These are phyloP conservation scores for Hypericum perforatum DNA, from an alignment of 345 rosid species.

Conservation along the genomic window DNA sequence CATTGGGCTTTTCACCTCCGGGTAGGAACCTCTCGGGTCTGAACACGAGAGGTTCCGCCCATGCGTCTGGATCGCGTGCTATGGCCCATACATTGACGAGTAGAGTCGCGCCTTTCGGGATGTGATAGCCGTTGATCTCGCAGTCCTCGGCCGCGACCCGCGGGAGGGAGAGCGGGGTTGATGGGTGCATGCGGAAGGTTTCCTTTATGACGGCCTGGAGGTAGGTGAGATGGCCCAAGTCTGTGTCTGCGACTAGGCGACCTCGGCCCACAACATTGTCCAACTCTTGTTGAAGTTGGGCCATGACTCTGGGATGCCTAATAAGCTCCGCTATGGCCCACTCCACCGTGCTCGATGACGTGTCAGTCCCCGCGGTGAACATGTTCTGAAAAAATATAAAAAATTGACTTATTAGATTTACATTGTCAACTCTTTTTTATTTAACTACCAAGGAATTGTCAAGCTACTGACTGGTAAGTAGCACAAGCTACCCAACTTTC, in stretches of 20 bases:
- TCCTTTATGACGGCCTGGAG: conserved; percentile 74
- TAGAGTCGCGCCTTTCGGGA: conserved; percentile 59
- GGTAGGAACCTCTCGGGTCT: conserved; percentile 65
- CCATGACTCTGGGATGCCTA: conserved; percentile 52
- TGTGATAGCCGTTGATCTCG: conserved; percentile 63
- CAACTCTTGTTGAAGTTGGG: conserved; percentile 41
- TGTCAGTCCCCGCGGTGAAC: conserved; percentile 93
- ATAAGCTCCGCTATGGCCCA: conserved; percentile 88
- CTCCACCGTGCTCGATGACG: conserved; percentile 79
- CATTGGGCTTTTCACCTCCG: conserved; percentile 49
- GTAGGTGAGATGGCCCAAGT: conserved; percentile 44
- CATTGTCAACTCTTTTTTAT: too few species aligned
- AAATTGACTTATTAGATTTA: background rate
- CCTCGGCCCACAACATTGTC: conserved; percentile 51
- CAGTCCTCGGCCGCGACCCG: conserved; percentile 53
- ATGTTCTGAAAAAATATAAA: conserved; percentile 48
- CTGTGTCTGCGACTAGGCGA: conserved; percentile 41
- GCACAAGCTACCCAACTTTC: too few species aligned
- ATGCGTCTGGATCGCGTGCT: conserved; percentile 61
- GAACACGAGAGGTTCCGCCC: conserved; percentile 55
- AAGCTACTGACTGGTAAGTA: too few species aligned
- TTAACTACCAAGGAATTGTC: too few species aligned
- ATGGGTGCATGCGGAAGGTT: conserved; percentile 72
- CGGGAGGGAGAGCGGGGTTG: conserved; percentile 76
- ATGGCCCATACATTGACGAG: conserved; percentile 79